Base-by-base conservation (phyloP, 352 stramenopile species). In the Pilasporangium apinafurcum region DNA sequence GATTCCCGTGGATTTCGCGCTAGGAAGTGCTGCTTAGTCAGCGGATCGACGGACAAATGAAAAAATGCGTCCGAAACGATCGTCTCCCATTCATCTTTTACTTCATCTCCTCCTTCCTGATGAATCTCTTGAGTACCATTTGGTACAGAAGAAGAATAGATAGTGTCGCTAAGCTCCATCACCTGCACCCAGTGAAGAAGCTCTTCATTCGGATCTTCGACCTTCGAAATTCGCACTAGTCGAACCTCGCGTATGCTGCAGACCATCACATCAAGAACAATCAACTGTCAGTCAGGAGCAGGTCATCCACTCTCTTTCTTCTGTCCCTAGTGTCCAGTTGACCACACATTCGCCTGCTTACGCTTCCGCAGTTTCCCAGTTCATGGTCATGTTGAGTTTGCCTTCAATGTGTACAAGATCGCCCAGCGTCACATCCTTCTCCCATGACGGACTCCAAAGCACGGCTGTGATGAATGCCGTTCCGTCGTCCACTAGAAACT, bases 341-440 rank as follows among this genome's bases (percentile, higher is more conserved):
- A n/a, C n/a, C n/a, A n/a, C n/a, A n/a, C n/a, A n/a, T n/a, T n/a
- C n/a, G n/a, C n/a, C n/a, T n/a, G 24, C 12, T 42, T 25, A 74
- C 62, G 32, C 18, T 36, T 51, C 40, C 14, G 35, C 41, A 8
- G 36, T 35, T 21, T 65, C 50, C 60, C 62, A 72, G 45, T 53
- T 81, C 48, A 47, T 68, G 59, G 71, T 60, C 44, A 71, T 49
- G 40, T 87, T 84, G 17, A 92, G 66, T 44, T 89, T 89, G 10
- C 81, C 81, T 42, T 86, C 55, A 2, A 89, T 55, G 24, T 79
- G 68, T 14, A 91, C 75, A 29, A 92, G 59, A 32, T 92, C 78
- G 24, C 81, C 81, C 12, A 92, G 54, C 22, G 10, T 30, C 13
- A 69, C 37, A 5, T 35, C 20, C 20, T 41, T 44, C 13, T 42